Evolutionary conservation across 108 stramenopile species (phyloP), one percentile per base, ranked within the genome.

Genomic region (Bacterosira constricta): DNA sequence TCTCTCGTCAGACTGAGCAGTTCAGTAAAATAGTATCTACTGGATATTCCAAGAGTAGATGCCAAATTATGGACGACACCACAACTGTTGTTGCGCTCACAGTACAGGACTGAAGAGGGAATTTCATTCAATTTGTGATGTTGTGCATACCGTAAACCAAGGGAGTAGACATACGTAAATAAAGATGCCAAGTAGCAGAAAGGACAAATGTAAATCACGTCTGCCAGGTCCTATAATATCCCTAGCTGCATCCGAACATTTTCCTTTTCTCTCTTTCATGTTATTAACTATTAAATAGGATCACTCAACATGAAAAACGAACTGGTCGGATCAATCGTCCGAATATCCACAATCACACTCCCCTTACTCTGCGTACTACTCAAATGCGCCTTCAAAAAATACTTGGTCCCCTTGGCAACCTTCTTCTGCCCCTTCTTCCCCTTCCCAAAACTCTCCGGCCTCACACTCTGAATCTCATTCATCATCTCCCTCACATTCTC

Each of bases 361-460:
- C 84, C 86, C 69, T 82, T 83, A 18, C 89, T 84, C 74, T 90
- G 90, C 9, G 90, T 91, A 7, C 69, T 63, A 35, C 86, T 83
- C 62, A 94, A 61, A 65, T 82, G 72, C 8, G 89, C 88, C 66
- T 81, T 80, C 53, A 91, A 64, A 66, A 86, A 80, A 81, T 94
- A 94, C 67, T 89, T 90, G 56, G 79, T 86, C 55, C 83, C 82
- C 64, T 88, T 90, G 18, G 66, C 61, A 11, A 55, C 56, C 30
- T 70, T 72, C 49, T 60, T 71, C 36, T 66, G 66, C 26, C 81
- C 81, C 66, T 83, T 86, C 45, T 88, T 91, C 13, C 85, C 86
- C 66, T 85, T 88, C 2, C 92, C 92, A 77, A 87, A 93, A 11
- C 57, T 59, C 54, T 91, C 93, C 1, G 93, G 93, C 61, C 90